Base-by-base conservation (phyloP, 2,329 filamentous ascomycete genomes). In the Talaromyces rugulosus region DNA sequence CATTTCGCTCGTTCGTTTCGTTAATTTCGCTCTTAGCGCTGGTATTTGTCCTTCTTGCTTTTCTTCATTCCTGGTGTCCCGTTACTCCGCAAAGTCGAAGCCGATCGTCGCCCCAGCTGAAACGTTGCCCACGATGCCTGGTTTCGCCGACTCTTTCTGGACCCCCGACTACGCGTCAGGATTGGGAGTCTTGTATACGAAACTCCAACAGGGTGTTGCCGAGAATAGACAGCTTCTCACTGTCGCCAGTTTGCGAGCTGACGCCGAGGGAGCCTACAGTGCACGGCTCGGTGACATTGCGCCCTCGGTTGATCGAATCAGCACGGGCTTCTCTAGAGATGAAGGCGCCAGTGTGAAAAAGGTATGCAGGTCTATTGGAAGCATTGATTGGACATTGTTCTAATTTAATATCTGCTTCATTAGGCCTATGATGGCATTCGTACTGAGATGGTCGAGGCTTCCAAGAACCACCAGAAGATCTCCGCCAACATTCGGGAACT, bases 101-200 rank as follows among this genome's bases (percentile, higher is more conserved):
- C 42, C 36, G 28, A 30, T 57, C 27, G 36, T 30, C 57, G 12
- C 27, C 28, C 23, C n/a, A 28, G 47, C 30, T 23, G 44, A 47
- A 47, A 42, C 18, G 9, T 27, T 58, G 23, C 47, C 68, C 72
- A 87, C 77, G 75, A 94, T 94, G 90, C 89, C 90, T 69, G 87
- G 91, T 71, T 98, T 99, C 79, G 88, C 92, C 69, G 92, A 94
- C 80, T 96, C 93, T 57, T 98, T 99, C 81, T 99, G 95, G 95
- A 96, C 95, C 65, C 87, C 87, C 75, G 95, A 99, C 84, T 98
- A 98, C 83, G 94, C 94, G 75, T 92, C 91, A 82, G 93, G 95
- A 65, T 86, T 99, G 67, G 93, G 94, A 60, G 92, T 98, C 66
- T 85, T 99, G 67, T 99, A 98, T 73, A 88, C 88, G 76, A 99